Conservation (phyloP, 192 early-diverging fungal species). For the Kappamyces sp. region DNA sequence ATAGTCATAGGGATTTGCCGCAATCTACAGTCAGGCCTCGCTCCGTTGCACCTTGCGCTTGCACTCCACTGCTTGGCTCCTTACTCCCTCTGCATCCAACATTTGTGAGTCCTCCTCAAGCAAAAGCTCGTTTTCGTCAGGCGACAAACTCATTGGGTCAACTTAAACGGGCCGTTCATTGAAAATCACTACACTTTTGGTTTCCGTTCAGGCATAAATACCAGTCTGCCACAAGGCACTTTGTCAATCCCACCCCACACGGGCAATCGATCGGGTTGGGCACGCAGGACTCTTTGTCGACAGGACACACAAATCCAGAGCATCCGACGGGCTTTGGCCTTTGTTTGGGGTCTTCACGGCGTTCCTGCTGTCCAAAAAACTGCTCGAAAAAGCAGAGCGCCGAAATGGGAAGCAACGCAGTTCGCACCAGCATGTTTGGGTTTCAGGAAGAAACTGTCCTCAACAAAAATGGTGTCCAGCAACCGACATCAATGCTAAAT, state of each 20-base stretch:
- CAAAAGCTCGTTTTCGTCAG: no score
- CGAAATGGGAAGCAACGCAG: no score
- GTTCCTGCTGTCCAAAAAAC: no score
- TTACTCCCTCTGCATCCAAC: background rate
- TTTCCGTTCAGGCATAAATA: constrained; percentile 9
- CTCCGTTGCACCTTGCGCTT: constrained; percentile 1
- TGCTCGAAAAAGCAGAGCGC: no score
- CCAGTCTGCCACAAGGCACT: constrained; percentile 10
- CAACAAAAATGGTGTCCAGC: no score
- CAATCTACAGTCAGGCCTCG: background rate
- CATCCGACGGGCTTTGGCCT: no score
- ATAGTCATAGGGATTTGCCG: constrained; percentile 8
- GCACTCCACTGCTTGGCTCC: background rate
- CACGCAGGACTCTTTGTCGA: background rate
- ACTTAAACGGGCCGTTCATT: background rate
- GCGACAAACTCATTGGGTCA: no score
- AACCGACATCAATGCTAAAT: no score
- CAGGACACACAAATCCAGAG: background rate
- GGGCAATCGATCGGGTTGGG: constrained; percentile 1
- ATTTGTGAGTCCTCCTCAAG: no score
- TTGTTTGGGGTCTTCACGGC: no score
- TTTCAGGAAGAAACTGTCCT: no score
- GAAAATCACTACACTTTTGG: constrained; percentile 3
- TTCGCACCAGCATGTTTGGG: no score
- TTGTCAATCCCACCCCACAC: constrained; percentile 1